Evolutionary conservation across 2,329 filamentous ascomycete species (phyloP).

Genomic region (Metarhizium humberi): DNA sequence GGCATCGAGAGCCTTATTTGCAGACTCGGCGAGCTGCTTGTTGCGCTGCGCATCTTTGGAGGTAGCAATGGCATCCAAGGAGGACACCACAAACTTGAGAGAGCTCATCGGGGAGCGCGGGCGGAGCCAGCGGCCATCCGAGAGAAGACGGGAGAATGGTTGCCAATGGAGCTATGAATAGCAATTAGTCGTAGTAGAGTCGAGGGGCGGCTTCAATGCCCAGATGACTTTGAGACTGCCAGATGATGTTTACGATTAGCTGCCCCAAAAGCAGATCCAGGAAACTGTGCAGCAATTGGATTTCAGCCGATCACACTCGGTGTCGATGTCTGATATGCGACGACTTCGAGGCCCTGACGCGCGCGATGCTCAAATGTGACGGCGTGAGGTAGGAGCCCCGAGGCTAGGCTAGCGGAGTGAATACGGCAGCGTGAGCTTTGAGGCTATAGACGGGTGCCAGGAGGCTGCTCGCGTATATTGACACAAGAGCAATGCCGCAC

Average conservation of each 20-base stretch:
- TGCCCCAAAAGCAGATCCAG: neutral
- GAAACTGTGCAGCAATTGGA: neutral
- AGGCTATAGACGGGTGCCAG: neutral
- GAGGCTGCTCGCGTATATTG: neutral
- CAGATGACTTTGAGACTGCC: neutral
- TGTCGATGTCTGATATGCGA: neutral
- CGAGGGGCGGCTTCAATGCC: neutral
- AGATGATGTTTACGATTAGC: neutral
- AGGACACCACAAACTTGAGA: constrained; percentile 89
- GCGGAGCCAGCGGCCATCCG: constrained; percentile 36
- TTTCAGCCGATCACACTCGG: neutral
- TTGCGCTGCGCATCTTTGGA: constrained; percentile 87
- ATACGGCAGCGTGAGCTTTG: neutral
- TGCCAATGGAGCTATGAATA: neutral
- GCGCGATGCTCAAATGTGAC: neutral
- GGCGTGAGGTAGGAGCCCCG: neutral
- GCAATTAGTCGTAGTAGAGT: neutral
- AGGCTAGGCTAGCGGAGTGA: neutral
- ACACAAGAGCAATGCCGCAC: neutral
- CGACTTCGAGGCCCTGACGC: neutral
- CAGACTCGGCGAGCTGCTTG: constrained; percentile 73
- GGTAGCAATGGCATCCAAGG: constrained; percentile 80
- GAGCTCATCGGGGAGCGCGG: constrained; percentile 68
- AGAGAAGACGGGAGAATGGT: neutral
- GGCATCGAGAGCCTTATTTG: constrained; percentile 71